Conservation (phyloP, 2,329 filamentous ascomycete species). For the Xylariaceae sp. region DNA sequence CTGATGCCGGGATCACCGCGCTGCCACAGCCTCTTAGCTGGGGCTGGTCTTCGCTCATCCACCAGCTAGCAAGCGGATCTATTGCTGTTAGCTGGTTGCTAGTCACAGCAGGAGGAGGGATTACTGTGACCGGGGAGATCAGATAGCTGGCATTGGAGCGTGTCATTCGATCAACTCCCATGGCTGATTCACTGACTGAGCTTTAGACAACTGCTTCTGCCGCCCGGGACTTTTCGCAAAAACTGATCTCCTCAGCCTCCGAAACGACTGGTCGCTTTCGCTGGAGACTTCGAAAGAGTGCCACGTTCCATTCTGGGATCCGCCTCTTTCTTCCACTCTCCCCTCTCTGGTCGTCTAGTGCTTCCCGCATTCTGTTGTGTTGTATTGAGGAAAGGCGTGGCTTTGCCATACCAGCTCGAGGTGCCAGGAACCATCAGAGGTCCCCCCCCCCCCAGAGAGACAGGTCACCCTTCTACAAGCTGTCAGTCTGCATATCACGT, state of each 20-base stretch:
- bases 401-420: no score
- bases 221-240: background rate
- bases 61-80: constrained; percentile 6
- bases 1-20: constrained; percentile 6
- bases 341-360: no score
- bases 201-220: constrained; percentile 2
- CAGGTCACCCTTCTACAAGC: constrained; percentile 8
- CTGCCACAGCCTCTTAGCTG: constrained; percentile 12
- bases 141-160: constrained; percentile 1
- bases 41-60: constrained; percentile 7
- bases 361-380: no score
- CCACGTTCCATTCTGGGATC: background rate
- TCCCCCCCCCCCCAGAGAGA: constrained; percentile 15
- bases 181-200: constrained; percentile 13
- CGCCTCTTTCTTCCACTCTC: background rate
- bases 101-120: background rate
- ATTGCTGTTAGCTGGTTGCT: constrained; percentile 9
- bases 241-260: background rate
- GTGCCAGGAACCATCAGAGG: constrained; percentile 5
- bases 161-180: constrained; percentile 5
- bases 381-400: no score
- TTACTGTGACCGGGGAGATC: no score
- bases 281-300: background rate
- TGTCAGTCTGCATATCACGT: constrained; percentile 5
- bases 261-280: constrained; percentile 3